Evolutionary conservation across 805 yeast species (phyloP), one percentile per base, ranked within the genome.

Genomic region (Starmerella sirachaensis): DNA sequence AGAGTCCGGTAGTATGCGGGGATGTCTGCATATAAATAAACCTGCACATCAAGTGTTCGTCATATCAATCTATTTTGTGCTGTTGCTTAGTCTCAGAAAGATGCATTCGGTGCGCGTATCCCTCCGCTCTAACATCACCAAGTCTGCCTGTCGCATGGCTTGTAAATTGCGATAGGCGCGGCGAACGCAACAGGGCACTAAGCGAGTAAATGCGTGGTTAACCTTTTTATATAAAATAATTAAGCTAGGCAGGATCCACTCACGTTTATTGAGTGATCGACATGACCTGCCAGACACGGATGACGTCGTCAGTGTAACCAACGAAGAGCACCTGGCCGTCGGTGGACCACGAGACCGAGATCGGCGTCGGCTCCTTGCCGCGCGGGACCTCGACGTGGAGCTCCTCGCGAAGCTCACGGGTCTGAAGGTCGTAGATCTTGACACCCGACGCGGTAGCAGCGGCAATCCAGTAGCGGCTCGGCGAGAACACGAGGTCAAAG

Each of bases 271-370:
- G 40, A 16, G 40, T 31, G 24, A 36, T 31, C n/a, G n/a, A 38
- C 97, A 91, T 91, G 61, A 91, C 95, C 79, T 91, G 97, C 98
- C 98, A 91, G 70, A 91, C 99, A 75, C 99, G 88, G 77, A 91
- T 88, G 66, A 81, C 76, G 76, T 83, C 83, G 72, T 91, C 99
- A 63, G 96, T 86, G 95, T 91, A 91, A 77, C 99, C 99, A 60
- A 97, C 94, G 67, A 84, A 91, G 70, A 91, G 77, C 80, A 80
- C 84, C 77, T 88, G 97, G 68, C 98, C 98, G 61, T 91, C 98
- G 69, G 94, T 88, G 60, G 97, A 86, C 99, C 99, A 91, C 67
- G 96, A 84, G 66, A 91, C 77, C 55, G 97, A 88, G 66, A 91
- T 73, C 66, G 93, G 88, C 69, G 84, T 94, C 65, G 98, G 97